A percentile compares a stretch with the other conserved stretches of the same genome.
Evolutionary conservation across 495 filamentous ascomycete species (phyloP).

Genomic region (Hypoxylon perforatum): DNA sequence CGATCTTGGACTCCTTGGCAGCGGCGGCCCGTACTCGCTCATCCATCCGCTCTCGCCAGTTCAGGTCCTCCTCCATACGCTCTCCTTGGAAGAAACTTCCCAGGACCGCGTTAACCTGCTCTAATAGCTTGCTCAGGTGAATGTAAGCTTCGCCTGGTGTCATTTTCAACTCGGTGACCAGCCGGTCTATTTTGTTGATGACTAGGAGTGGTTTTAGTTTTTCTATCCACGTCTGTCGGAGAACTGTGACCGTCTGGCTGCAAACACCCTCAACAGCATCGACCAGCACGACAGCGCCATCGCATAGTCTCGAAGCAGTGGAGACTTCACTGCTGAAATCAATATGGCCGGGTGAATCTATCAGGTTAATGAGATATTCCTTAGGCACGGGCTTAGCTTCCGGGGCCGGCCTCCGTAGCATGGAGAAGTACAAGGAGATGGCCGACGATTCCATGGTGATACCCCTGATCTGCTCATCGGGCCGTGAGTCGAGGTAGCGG

Average conservation of each 20-base stretch:
- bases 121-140: constrained; percentile 88
- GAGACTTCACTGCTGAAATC: constrained; percentile 99
- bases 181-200: constrained; percentile 97
- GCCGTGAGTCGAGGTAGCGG: constrained; percentile 94
- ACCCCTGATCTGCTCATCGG: constrained; percentile 95
- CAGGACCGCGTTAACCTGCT: constrained; percentile 97
- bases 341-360: constrained; percentile 97
- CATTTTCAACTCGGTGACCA: constrained; percentile 94
- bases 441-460: constrained; percentile 99
- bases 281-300: constrained; percentile 95
- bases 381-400: constrained; percentile 76
- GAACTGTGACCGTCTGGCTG: constrained; percentile 96
- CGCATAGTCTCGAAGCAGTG: constrained; percentile 92
- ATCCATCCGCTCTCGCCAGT: constrained; percentile 95
- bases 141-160: constrained; percentile 88
- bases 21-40: constrained; percentile 74
- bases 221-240: constrained; percentile 95
- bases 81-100: constrained; percentile 98
- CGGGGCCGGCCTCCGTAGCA: constrained; percentile 74
- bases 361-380: constrained; percentile 96
- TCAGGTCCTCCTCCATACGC: constrained; percentile 97
- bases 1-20: constrained; percentile 59
- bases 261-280: constrained; percentile 98
- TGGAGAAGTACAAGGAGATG: constrained; percentile 95
- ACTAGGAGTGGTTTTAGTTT: constrained; percentile 93